These are phyloP conservation scores for Urochloa ruziziensis DNA, from an alignment of 176 grass and related monocot species.

Conservation along the genomic window DNA sequence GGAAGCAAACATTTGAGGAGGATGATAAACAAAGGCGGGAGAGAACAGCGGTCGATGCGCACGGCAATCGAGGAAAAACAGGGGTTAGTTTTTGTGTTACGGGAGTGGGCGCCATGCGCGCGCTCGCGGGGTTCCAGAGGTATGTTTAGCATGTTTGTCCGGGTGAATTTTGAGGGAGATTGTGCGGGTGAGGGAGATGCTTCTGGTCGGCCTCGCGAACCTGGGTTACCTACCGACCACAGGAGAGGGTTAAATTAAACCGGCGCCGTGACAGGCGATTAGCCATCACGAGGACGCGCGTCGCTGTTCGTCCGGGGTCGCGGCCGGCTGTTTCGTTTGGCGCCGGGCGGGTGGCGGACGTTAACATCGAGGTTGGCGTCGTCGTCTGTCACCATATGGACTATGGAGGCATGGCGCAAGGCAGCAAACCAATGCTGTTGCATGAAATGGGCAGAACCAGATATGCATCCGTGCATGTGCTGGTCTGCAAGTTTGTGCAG, in stretches of 20 bases:
- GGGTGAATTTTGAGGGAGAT: background rate
- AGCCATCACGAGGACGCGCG: background rate
- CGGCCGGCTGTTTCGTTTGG: too few relatives aligned
- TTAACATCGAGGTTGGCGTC: background rate
- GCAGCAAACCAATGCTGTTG: background rate
- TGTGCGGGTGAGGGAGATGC: background rate
- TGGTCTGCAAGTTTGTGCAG: too few relatives aligned
- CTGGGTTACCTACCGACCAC: too few relatives aligned
- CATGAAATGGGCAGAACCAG: background rate
- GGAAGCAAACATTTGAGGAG: background rate
- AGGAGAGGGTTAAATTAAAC: background rate
- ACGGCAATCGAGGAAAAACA: conserved; percentile 9
- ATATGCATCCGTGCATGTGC: background rate
- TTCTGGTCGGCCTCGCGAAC: conserved; percentile 30
- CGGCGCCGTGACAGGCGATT: background rate
- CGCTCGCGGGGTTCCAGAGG: conserved; percentile 5
- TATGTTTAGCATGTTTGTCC: background rate
- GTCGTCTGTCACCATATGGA: background rate
- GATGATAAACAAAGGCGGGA: background rate
- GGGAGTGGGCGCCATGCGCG: conserved; percentile 2
- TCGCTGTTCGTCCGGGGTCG: background rate
- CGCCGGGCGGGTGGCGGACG: background rate
- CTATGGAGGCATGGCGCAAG: background rate
- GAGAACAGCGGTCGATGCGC: background rate
- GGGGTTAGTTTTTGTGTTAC: conserved; percentile 7